Evolutionary conservation across 495 filamentous ascomycete genomes (phyloP), one percentile per base, ranked within the genome.

Genomic region (Penicillium egyptiacum): DNA sequence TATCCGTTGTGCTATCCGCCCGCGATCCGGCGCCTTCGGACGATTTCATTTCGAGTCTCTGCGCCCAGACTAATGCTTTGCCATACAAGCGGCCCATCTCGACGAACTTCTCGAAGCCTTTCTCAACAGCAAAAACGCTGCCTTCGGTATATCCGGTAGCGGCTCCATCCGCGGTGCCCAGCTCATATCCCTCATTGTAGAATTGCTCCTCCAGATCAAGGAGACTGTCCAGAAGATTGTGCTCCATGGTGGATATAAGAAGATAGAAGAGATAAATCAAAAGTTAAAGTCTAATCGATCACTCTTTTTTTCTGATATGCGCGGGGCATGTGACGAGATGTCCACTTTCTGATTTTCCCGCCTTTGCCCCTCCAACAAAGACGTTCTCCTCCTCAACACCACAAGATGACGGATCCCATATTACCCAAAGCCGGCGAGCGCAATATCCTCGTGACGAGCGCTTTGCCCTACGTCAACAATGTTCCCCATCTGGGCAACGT

Each of bases 401-500:
- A 50, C 50, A 68, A 72, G 65, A 64, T 70, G 62, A 62, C 70
- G 59, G 59, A 70, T 55, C 47, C 61, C 25, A 76, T 79, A 20
- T 53, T 80, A 54, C 77, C 77, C 54, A 65, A 74, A 59, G 57
- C 71, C 56, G 77, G 75, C 54, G 60, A 78, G 66, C 71, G 71
- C 41, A 79, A 78, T 64, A 69, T 78, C 26, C 61, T 88, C 25
- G 79, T 88, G 37, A 88, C 70, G 50, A 68, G 55, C 44, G 64
- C 88, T 41, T 65, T 91, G 33, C 89, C 90, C 41, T 98, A 97
- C 68, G 92, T 96, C 50, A 98, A 98, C 77, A 97, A 96, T 73
- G 90, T 95, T 10, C 94, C 93, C 50, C 93, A 96, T 74, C 79
- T 96, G 65, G 92, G 94, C 53, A 98, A 98, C 72, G 87, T 97